Evolutionary conservation across 202 grass and related monocot species (phyloP).

Genomic region (Hordeum pubiflorum): DNA sequence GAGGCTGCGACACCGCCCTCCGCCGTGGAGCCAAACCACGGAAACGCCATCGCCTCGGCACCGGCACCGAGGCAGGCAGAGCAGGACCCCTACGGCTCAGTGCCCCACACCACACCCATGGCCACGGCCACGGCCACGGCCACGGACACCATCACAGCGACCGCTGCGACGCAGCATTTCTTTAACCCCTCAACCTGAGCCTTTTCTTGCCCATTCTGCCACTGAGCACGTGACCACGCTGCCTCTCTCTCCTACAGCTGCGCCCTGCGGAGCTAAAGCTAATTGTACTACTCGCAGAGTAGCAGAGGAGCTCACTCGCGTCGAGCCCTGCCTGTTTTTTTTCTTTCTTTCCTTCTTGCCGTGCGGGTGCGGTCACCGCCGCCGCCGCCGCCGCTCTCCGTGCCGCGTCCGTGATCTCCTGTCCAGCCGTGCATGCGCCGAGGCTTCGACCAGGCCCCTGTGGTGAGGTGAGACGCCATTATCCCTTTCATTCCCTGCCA

Average conservation of each 20-base stretch:
- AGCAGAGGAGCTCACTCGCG: neutral
- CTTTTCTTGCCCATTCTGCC: constrained; percentile 30
- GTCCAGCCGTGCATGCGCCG: neutral
- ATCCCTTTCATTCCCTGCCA: neutral
- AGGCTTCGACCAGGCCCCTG: neutral
- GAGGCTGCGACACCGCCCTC: neutral
- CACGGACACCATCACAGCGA: neutral
- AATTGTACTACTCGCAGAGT: constrained; percentile 30
- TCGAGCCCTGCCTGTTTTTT: neutral
- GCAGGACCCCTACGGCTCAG: constrained; percentile 8
- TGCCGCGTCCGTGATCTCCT: neutral
- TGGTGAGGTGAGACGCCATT: constrained; percentile 12
- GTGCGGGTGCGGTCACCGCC: constrained; percentile 25
- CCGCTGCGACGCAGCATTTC: neutral
- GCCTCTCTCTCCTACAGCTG: neutral
- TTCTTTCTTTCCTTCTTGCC: neutral
- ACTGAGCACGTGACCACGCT: constrained; percentile 36
- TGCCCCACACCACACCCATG: neutral
- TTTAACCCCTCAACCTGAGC: constrained; percentile 9
- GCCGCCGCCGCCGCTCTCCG: neutral
- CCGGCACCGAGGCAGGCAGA: neutral
- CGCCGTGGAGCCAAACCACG: neutral
- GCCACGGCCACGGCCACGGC: neutral
- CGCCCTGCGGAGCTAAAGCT: neutral
- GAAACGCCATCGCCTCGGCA: constrained; percentile 13